Evolutionary conservation across 352 stramenopile species (phyloP), one percentile per base, ranked within the genome.

Genomic region (Pythium pyrilobum): DNA sequence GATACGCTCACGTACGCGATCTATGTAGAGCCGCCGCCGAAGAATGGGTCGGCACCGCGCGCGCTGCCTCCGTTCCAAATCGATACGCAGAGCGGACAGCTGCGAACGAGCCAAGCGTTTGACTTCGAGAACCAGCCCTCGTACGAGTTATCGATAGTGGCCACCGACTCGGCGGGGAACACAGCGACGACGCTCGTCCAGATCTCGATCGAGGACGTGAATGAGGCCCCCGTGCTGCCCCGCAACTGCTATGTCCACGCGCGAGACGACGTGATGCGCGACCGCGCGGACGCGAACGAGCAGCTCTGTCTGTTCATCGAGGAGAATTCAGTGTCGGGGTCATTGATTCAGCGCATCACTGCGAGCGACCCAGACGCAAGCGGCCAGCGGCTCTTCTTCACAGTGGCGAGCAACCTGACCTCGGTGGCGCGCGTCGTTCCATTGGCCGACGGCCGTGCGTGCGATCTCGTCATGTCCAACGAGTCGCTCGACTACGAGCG

Each of bases 191-290:
- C 61, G 4, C 20, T 44, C 0, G 58, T 84, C 7, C 16, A 71
- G 43, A 40, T 86, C 2, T 42, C 43, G 3, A 36, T 84, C 5
- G 21, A 74, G 20, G 72, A 86, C 43, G 32, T 77, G 9, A 86
- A 86, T 33, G 75, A 84, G 48, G 29, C 51, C 1, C 72, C 75
- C 11, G 25, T 52, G 15, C 52, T 86, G 10, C 44, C 58, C 24
- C 68, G 75, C 15, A 86, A 83, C 29, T 86, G 75, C 52, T 73
- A 64, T 42, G 69, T 86, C 6, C 58, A 71, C 31, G 1, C 41
- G 11, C 38, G 64, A 7, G 52, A 74, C 38, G 59, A 68, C 5
- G 54, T 59, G 0, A 38, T 56, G 6, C 64, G 60, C 15, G 48
- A 84, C 34, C 68, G 64, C 6, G 73, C 67, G 36, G 66, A 83